Percentiles rank a stretch among this genome's conserved stretches.
Evolutionary conservation across 306 rosid species (phyloP).

Genomic region (Gastrolobium bilobum): DNA sequence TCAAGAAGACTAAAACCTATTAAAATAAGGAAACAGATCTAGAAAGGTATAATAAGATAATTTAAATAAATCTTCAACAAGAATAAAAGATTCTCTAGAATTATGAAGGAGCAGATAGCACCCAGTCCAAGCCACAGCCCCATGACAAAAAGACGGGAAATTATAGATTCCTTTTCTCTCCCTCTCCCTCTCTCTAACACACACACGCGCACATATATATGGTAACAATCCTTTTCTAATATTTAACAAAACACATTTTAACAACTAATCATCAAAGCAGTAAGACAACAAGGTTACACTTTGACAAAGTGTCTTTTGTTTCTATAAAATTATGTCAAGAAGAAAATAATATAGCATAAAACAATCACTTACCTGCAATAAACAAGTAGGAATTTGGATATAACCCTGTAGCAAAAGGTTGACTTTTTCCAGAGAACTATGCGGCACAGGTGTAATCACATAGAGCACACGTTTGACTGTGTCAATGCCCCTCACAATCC

Average conservation of each 20-base stretch:
- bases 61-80: background rate
- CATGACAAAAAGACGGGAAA: background rate
- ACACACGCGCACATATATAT: too few relatives aligned
- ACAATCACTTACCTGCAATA: constrained; percentile 74
- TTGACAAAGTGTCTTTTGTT: background rate
- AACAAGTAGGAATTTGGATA: constrained; percentile 83
- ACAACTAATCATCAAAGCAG: constrained; percentile 5
- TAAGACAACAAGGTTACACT: constrained; percentile 8
- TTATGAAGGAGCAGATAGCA: background rate
- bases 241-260: background rate
- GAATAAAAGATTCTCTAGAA: constrained; percentile 3
- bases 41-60: background rate
- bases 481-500: constrained; percentile 94
- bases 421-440: constrained; percentile 76
- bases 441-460: constrained; percentile 90
- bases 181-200: too few relatives aligned
- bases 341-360: constrained; percentile 37
- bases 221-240: background rate
- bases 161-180: background rate
- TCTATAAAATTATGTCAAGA: constrained; percentile 37
- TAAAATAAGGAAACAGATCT: background rate
- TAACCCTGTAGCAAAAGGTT: constrained; percentile 82
- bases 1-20: background rate
- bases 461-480: constrained; percentile 73
- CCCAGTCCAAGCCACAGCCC: background rate